These are phyloP conservation scores for Daldinia grandis DNA, from an alignment of 495 filamentous ascomycete genomes.

Conservation along the genomic window DNA sequence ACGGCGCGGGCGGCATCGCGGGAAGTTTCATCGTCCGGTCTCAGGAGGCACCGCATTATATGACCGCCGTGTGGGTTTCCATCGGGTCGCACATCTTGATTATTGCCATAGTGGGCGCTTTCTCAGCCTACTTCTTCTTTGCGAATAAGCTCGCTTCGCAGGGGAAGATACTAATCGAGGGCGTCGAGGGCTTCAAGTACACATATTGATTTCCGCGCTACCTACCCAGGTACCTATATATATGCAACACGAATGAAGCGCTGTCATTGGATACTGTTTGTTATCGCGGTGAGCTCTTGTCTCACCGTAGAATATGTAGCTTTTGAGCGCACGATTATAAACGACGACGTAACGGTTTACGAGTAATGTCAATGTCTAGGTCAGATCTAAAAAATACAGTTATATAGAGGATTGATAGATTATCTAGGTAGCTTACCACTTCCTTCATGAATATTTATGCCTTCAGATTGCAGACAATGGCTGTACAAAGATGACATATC, in stretches of 20 bases:
- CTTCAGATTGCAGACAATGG: background rate
- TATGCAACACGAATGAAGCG: background rate
- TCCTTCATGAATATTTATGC: background rate
- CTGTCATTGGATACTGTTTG: background rate
- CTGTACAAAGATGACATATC: background rate
- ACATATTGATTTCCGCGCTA: slow-evolving; percentile 52
- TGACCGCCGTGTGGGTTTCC: slow-evolving; percentile 76
- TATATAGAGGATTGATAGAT: background rate
- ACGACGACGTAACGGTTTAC: slow-evolving; percentile 3
- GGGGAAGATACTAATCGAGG: slow-evolving; percentile 62
- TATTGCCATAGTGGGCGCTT: slow-evolving; percentile 65
- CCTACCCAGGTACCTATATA: too few relatives aligned
- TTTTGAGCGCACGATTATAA: background rate
- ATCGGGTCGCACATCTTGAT: slow-evolving; percentile 77
- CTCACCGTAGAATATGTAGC: background rate
- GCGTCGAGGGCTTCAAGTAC: slow-evolving; percentile 63
- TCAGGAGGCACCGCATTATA: slow-evolving; percentile 72
- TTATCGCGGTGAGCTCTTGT: background rate
- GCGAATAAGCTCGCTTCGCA: slow-evolving; percentile 62
- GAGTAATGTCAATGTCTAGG: background rate
- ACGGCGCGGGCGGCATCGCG: slow-evolving; percentile 78
- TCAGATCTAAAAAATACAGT: background rate
- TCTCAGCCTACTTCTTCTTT: slow-evolving; percentile 69
- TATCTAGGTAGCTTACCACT: background rate
- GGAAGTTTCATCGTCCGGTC: slow-evolving; percentile 77